Conservation (phyloP, 163 green algal genomes). For the Prototheca wickerhamii region DNA sequence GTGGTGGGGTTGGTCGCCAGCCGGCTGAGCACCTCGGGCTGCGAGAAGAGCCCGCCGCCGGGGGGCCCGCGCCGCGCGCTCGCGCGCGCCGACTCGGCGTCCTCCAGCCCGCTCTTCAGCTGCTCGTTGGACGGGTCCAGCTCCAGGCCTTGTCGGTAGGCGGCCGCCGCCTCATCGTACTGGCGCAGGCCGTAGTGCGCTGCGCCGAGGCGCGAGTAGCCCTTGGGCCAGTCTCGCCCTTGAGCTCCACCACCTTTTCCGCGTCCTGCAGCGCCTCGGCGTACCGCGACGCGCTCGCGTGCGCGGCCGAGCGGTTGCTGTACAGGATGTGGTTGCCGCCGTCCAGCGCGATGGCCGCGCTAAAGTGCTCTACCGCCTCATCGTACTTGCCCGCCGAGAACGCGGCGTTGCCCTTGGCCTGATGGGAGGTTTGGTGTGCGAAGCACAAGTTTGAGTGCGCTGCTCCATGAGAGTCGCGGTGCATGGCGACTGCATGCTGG, state of each 20-base stretch:
- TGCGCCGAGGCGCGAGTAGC: constrained; percentile 84
- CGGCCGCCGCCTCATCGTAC: constrained; percentile 62
- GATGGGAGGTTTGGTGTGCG: constrained; percentile 11
- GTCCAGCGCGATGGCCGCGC: constrained; percentile 74
- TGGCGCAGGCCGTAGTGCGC: constrained; percentile 68
- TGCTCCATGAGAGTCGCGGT: too few species aligned
- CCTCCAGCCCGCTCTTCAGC: constrained; percentile 54
- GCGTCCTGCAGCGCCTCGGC: constrained; percentile 79
- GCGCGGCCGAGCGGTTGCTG: constrained; percentile 81
- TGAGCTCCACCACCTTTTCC: constrained; percentile 74
- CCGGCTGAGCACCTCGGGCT: constrained; percentile 66
- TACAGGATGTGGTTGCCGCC: constrained; percentile 91
- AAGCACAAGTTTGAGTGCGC: too few species aligned
- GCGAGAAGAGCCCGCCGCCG: constrained; percentile 35
- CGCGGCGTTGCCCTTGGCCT: constrained; percentile 91
- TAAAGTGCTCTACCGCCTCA: constrained; percentile 82
- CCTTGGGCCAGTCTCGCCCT: constrained; percentile 89
- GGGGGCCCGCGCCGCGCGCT: constrained; percentile 12
- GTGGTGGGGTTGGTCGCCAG: constrained; percentile 78
- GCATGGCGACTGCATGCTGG: too few species aligned
- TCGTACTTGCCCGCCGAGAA: constrained; percentile 76
- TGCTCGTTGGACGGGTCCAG: constrained; percentile 67
- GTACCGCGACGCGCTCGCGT: constrained; percentile 73
- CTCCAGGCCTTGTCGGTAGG: constrained; percentile 74
- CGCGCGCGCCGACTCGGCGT: constrained; percentile 48